These are phyloP conservation scores for Penicillium mononematosum DNA, from an alignment of 495 filamentous ascomycete species.

Conservation along the genomic window DNA sequence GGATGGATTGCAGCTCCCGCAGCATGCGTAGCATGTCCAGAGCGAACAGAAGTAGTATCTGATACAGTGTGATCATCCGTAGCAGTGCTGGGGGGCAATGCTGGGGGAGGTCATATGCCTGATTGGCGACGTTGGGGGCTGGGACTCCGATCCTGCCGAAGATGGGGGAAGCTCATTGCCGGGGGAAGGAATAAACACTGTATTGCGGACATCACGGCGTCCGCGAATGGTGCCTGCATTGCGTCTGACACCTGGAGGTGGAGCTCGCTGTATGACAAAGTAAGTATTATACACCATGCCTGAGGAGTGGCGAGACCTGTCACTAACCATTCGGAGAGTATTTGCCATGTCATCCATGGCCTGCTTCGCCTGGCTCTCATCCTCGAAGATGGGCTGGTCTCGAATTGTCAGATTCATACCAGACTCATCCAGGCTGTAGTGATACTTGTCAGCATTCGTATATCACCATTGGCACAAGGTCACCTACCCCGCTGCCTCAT, in stretches of 20 bases:
- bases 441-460: constrained; percentile 22
- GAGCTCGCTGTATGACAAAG: constrained; percentile 44
- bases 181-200: constrained; percentile 68
- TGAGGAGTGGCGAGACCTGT: background rate
- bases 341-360: constrained; percentile 91
- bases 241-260: constrained; percentile 57
- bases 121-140: constrained; percentile 38
- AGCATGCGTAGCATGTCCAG: constrained; percentile 74
- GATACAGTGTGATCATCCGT: constrained; percentile 63
- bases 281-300: constrained; percentile 21
- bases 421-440: constrained; percentile 59
- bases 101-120: constrained; percentile 47
- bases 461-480: background rate
- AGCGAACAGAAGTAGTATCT: constrained; percentile 90
- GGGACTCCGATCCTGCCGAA: constrained; percentile 16
- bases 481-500: constrained; percentile 65
- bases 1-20: constrained; percentile 66
- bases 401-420: constrained; percentile 89
- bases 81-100: constrained; percentile 26
- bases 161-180: constrained; percentile 18
- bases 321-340: constrained; percentile 66
- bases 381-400: constrained; percentile 89
- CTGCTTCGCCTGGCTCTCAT: constrained; percentile 82
- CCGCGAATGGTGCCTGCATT: constrained; percentile 80
- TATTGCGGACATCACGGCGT: constrained; percentile 86